These are phyloP conservation scores for Juncus effusus DNA, from an alignment of 176 grass and related monocot species.

Conservation along the genomic window DNA sequence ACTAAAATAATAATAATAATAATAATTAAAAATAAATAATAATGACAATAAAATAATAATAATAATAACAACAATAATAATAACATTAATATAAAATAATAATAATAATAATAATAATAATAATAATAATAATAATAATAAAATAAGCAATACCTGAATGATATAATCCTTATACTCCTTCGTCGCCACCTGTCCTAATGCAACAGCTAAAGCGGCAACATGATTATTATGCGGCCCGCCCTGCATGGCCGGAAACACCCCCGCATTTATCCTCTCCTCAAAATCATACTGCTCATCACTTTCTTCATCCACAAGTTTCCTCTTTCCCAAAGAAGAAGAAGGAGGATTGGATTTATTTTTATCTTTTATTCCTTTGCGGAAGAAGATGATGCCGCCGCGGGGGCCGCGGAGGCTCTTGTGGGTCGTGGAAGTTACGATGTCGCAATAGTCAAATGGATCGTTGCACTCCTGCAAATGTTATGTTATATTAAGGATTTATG, in stretches of 20 bases:
- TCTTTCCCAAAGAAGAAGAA: slow-evolving; percentile 17
- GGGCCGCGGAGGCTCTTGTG: slow-evolving; percentile 94
- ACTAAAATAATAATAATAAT: too few species aligned
- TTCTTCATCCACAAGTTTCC: slow-evolving; percentile 25
- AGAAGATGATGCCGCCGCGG: slow-evolving; percentile 95
- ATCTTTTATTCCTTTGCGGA: slow-evolving; percentile 68
- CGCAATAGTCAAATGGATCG: slow-evolving; percentile 91
- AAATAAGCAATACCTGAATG: slow-evolving; percentile 32
- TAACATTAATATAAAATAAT: too few species aligned
- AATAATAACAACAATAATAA: too few species aligned
- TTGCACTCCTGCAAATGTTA: slow-evolving; percentile 55
- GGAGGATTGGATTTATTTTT: slow-evolving; percentile 34
- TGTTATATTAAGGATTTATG: background rate
- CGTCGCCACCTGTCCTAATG: slow-evolving; percentile 84
- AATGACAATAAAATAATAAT: too few species aligned
- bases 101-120: too few species aligned
- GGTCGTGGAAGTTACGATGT: slow-evolving; percentile 93
- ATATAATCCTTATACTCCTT: slow-evolving; percentile 95
- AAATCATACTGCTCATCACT: slow-evolving; percentile 68
- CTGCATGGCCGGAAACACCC: slow-evolving; percentile 93
- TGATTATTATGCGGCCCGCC: slow-evolving; percentile 99
- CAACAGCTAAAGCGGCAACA: slow-evolving; percentile 87
- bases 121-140: too few species aligned
- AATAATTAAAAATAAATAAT: too few species aligned
- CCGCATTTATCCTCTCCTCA: slow-evolving; percentile 90